Conservation (phyloP, 495 filamentous ascomycete species). For the Thermochaetoides thermophila region DNA sequence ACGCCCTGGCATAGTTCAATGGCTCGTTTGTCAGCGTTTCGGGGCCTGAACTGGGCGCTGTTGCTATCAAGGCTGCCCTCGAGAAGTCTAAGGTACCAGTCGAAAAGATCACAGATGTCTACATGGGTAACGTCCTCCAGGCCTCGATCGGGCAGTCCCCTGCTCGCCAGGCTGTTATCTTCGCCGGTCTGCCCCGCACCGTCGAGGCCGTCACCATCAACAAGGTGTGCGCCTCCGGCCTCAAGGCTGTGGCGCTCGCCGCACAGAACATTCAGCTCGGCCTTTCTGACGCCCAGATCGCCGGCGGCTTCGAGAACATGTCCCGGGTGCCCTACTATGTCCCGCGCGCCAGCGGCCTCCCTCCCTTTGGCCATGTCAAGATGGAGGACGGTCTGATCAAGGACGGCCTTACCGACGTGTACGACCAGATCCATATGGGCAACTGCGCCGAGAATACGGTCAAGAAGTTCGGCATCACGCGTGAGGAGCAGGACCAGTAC, state of each 20-base stretch:
- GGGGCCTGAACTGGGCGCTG: constrained; percentile 73
- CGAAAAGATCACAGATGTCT: constrained; percentile 70
- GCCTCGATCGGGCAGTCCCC: constrained; percentile 76
- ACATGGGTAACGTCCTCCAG: constrained; percentile 95
- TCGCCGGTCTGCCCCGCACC: constrained; percentile 62
- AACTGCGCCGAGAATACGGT: constrained; percentile 93
- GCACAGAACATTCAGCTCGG: constrained; percentile 91
- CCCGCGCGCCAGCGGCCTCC: constrained; percentile 55
- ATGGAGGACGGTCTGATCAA: constrained; percentile 86
- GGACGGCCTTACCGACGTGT: constrained; percentile 93
- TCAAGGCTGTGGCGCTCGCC: constrained; percentile 82
- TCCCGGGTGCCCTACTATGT: constrained; percentile 84
- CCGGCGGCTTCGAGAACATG: constrained; percentile 98
- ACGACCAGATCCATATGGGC: constrained; percentile 94
- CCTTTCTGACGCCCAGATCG: constrained; percentile 69
- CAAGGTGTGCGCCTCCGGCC: constrained; percentile 90
- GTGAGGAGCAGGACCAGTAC: constrained; percentile 80
- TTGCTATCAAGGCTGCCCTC: constrained; percentile 79
- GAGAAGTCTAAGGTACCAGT: constrained; percentile 65
- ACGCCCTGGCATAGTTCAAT: constrained; percentile 55
- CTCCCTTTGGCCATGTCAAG: constrained; percentile 71
- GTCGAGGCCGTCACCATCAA: constrained; percentile 87
- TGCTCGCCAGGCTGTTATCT: constrained; percentile 77
- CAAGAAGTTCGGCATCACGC: constrained; percentile 65
- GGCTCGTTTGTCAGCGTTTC: constrained; percentile 68